Conservation (phyloP, 2,329 filamentous ascomycete species). For the Raffaelea arxii region DNA sequence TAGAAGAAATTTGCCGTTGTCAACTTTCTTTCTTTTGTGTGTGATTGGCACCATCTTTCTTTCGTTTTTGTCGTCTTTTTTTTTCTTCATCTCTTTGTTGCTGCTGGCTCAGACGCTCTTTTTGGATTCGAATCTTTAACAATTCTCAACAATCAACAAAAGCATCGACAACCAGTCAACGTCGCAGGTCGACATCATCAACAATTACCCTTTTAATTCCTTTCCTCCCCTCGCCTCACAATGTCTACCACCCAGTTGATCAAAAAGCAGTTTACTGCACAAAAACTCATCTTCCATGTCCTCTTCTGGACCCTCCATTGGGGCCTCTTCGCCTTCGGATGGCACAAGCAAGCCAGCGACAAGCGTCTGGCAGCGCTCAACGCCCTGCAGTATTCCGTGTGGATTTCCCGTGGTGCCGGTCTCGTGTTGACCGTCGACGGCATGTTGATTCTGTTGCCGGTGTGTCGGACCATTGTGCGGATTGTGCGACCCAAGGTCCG, state of each 20-base stretch:
- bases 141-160: neutral
- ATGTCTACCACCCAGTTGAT: conserved; percentile 31
- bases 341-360: conserved; percentile 71
- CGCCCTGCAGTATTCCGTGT: conserved; percentile 76
- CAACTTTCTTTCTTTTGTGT: conserved; percentile 25
- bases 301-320: conserved; percentile 74
- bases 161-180: conserved; percentile 5
- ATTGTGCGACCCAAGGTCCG: conserved; percentile 76
- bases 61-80: conserved; percentile 18
- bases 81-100: conserved; percentile 25
- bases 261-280: conserved; percentile 56
- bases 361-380: conserved; percentile 67
- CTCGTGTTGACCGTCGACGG: conserved; percentile 76
- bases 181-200: conserved; percentile 49
- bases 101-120: conserved; percentile 52
- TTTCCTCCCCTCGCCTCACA: conserved; percentile 23
- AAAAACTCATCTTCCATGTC: conserved; percentile 70
- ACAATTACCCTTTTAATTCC: conserved; percentile 10
- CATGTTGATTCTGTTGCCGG: conserved; percentile 81
- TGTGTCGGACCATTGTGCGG: conserved; percentile 85
- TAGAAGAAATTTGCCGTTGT: conserved; percentile 32
- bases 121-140: conserved; percentile 13
- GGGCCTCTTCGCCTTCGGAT: conserved; percentile 73
- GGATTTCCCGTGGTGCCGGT: conserved; percentile 90
- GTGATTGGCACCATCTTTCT: neutral